Evolutionary conservation across 2,329 filamentous ascomycete species (phyloP).

Genomic region (Penicillium sp.): DNA sequence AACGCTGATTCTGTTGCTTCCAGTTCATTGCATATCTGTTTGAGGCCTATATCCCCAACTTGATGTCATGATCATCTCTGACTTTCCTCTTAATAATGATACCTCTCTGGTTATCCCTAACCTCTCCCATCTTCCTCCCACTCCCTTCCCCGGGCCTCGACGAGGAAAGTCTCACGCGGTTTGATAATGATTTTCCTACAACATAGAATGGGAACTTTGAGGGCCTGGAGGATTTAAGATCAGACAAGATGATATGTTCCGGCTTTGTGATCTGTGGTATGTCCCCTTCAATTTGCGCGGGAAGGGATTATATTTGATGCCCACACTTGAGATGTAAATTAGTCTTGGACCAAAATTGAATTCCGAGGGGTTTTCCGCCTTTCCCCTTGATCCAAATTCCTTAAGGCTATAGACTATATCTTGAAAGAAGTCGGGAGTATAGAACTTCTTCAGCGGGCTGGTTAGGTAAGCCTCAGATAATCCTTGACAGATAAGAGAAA

Average conservation of each 20-base stretch:
- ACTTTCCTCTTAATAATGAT: neutral
- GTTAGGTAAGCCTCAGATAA: conserved; percentile 5
- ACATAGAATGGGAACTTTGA: neutral
- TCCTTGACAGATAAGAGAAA: neutral
- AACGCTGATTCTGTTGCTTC: neutral
- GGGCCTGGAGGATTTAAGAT: neutral
- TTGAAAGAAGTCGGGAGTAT: neutral
- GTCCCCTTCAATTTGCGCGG: neutral
- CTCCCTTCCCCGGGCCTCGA: neutral
- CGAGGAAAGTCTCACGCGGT: neutral
- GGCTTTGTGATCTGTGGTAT: neutral
- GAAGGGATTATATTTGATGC: neutral
- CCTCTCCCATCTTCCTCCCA: neutral
- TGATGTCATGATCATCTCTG: neutral
- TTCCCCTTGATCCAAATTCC: neutral
- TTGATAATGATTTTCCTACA: neutral
- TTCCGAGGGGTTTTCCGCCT: neutral
- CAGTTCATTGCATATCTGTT: neutral
- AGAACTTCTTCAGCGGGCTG: neutral
- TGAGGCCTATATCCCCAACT: neutral
- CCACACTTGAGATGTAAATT: neutral
- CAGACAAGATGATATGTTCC: neutral
- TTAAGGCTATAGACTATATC: neutral
- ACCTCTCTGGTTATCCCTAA: neutral
- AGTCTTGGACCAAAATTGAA: neutral